Evolutionary conservation across 768 basidiomycete genomes (phyloP), one percentile per base, ranked within the genome.

Genomic region (Lactarius indigo): DNA sequence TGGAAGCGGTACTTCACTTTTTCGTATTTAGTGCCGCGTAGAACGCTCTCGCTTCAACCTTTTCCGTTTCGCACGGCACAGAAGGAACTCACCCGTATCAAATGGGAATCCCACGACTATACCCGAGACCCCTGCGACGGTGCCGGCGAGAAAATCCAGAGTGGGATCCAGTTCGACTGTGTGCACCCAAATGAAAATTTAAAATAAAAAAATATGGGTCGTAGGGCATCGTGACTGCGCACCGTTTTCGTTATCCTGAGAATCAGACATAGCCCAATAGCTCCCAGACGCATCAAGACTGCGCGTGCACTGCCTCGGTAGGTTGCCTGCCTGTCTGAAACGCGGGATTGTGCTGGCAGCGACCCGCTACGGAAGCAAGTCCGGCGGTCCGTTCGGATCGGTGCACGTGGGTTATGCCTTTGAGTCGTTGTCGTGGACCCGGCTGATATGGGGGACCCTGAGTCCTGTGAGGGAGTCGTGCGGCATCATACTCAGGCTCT

Each of bases 1-100:
- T 94, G 92, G 64, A 92, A 84, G 44, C 91, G 84, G 18, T 92
- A 90, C 79, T 94, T 94, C 69, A 93, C 91, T 37, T 26, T 47
- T 10, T 1, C 7, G 18, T 18, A 33, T 55, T 33, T 30, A 6
- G 7, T 5, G 47, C 18, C 54, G 30, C 31, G 57, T 39, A 23
- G 20, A 13, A 23, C 10, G n/a, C n/a, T 23, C 47, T 47, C 4
- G n/a, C n/a, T 50, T 50, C 47, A 50, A n/a, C 12, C 15, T 44
- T 47, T 47, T 23, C 44, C n/a, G n/a, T 12, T n/a, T 47, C 44
- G n/a, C n/a, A n/a, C 3, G 44, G n/a, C 17, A 20, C 54, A 59
- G 31, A 17, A 15, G 37, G 13, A 44, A 52, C 73, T 59, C 60
- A 77, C 76, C 75, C 39, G 76, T 77, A 66, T 77, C 76, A 41